Conservation (phyloP, 2,329 filamentous ascomycete species). For the Xylariaceae sp. region DNA sequence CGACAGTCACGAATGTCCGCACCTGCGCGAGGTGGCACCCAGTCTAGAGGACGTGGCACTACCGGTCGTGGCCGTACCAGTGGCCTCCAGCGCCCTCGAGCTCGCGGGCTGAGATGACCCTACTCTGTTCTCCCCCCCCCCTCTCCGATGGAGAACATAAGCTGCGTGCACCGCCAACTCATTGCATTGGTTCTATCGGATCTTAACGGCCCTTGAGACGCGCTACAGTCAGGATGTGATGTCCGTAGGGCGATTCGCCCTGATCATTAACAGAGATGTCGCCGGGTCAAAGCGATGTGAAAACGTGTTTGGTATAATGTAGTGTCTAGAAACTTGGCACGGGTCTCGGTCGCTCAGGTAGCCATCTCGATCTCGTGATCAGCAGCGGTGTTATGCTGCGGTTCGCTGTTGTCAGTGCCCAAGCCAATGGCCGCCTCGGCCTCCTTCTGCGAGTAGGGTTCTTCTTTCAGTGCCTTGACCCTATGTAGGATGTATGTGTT, state of each 20-base stretch:
- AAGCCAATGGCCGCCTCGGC: constrained; percentile 77
- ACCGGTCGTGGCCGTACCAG: constrained; percentile 40
- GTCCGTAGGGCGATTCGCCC: neutral
- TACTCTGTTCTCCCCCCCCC: neutral
- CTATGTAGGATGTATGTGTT: constrained; percentile 42
- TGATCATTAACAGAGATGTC: neutral
- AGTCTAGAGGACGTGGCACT: constrained; percentile 31
- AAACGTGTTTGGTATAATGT: neutral
- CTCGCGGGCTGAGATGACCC: constrained; percentile 40
- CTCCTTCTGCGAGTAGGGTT: constrained; percentile 80
- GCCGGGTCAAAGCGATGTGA: neutral
- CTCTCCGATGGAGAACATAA: no score
- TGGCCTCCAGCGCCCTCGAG: constrained; percentile 44
- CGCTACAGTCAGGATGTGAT: no score
- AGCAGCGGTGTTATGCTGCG: constrained; percentile 22
- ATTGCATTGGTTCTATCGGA: no score
- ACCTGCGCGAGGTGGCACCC: constrained; percentile 38
- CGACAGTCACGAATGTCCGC: constrained; percentile 47
- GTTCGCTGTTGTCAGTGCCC: constrained; percentile 60
- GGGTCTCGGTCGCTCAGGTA: constrained; percentile 21
- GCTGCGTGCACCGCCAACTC: no score
- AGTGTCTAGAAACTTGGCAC: no score
- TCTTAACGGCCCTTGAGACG: no score
- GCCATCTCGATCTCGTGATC: constrained; percentile 39
- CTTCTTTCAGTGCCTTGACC: constrained; percentile 75